These are phyloP conservation scores for Aspergillus niger DNA, from an alignment of 2,329 filamentous ascomycete genomes.

Conservation along the genomic window DNA sequence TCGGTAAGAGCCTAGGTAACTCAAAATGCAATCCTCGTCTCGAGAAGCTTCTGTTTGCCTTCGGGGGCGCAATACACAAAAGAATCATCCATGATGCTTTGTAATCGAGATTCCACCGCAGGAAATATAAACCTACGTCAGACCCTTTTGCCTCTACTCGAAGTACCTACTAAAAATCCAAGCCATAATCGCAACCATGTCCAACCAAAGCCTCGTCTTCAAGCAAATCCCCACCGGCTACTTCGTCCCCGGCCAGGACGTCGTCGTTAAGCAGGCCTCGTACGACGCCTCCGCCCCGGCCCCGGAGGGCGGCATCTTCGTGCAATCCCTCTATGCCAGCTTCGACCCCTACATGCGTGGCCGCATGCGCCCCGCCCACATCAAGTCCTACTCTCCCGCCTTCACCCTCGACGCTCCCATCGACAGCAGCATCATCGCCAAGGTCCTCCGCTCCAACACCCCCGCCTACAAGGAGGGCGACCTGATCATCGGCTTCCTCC, in stretches of 20 bases:
- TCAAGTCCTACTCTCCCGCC: slow-evolving; percentile 68
- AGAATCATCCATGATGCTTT: not conserved
- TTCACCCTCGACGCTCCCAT: slow-evolving; percentile 66
- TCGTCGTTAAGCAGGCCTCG: slow-evolving; percentile 65
- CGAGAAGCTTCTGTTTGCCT: slow-evolving; percentile 1
- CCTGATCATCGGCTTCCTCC: slow-evolving; percentile 59
- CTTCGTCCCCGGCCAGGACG: slow-evolving; percentile 70
- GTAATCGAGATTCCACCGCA: not conserved
- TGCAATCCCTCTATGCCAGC: slow-evolving; percentile 72
- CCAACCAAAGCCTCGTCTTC: slow-evolving; percentile 76
- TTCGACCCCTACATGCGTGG: slow-evolving; percentile 85
- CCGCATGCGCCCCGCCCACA: slow-evolving; percentile 67
- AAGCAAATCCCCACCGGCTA: slow-evolving; percentile 66
- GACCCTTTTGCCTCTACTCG: no score
- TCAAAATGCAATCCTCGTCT: not conserved
- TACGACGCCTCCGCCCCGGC: slow-evolving; percentile 63
- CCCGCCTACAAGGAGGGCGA: slow-evolving; percentile 67
- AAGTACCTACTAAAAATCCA: not conserved
- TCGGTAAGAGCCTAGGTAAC: not conserved
- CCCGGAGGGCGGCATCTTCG: slow-evolving; percentile 65
- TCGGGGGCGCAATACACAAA: not conserved
- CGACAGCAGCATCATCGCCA: slow-evolving; percentile 63
- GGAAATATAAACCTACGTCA: not conserved
- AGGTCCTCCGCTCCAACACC: slow-evolving; percentile 70
- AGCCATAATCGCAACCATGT: slow-evolving; percentile 25